Conservation (phyloP, 306 rosid genomes). For the Corylus americana region DNA sequence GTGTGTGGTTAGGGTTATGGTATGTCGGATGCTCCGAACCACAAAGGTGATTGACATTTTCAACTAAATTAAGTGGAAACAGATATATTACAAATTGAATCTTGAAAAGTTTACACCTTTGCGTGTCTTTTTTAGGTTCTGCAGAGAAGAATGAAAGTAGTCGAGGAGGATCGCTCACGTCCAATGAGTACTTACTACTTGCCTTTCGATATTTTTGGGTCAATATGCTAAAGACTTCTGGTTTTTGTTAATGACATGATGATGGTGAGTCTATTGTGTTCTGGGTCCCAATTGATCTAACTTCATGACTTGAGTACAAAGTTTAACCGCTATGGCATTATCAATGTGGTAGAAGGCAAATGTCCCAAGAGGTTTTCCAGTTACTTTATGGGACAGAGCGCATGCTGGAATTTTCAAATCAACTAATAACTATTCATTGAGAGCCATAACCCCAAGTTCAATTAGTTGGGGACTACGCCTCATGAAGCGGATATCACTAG, state of each 20-base stretch:
- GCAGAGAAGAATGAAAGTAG: slow-evolving; percentile 41
- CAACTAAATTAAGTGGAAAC: not conserved
- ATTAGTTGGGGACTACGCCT: no score
- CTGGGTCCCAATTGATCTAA: slow-evolving; percentile 10
- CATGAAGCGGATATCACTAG: no score
- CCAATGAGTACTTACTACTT: slow-evolving; percentile 57
- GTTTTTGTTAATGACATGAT: slow-evolving; percentile 32
- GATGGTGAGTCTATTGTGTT: slow-evolving; percentile 21
- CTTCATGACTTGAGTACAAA: not conserved
- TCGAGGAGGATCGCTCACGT: slow-evolving; percentile 34
- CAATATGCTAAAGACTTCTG: slow-evolving; percentile 28
- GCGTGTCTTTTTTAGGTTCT: slow-evolving; percentile 49
- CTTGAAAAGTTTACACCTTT: slow-evolving; percentile 25
- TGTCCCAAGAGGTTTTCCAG: not conserved
- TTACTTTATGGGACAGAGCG: not conserved
- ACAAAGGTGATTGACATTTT: slow-evolving; percentile 43
- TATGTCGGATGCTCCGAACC: slow-evolving; percentile 37
- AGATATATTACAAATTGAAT: not conserved
- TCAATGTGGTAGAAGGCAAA: not conserved
- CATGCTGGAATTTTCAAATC: not conserved
- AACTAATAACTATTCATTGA: not conserved
- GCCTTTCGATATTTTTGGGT: slow-evolving; percentile 38
- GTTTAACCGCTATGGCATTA: not conserved
- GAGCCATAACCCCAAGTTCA: not conserved
- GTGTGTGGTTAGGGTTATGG: slow-evolving; percentile 46